A percentile compares a stretch with the other conserved stretches of the same genome.
phyloP scores from a whole-genome alignment of 2,329 filamentous ascomycete species.

The Lachnellula hyalina region DNA sequence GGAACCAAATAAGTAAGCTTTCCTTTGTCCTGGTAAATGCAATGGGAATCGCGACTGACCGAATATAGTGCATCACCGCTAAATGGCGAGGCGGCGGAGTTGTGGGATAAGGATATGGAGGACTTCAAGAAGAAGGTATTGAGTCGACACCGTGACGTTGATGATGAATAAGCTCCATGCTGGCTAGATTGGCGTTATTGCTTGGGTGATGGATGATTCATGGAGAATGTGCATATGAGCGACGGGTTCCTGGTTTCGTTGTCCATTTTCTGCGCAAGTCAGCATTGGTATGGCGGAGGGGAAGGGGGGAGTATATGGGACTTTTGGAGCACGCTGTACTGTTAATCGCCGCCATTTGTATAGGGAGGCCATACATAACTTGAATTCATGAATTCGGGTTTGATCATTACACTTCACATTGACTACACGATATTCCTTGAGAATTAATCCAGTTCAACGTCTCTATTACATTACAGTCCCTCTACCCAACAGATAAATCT shows the following conservation, averaged over 20 bases:
- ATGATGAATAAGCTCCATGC: constrained; percentile 49
- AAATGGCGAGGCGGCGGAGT: constrained; percentile 91
- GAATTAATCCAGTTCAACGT: background rate
- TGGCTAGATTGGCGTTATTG: background rate
- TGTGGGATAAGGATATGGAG: constrained; percentile 84
- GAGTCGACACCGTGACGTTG: constrained; percentile 57
- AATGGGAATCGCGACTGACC: constrained; percentile 15
- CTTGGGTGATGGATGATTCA: constrained; percentile 11
- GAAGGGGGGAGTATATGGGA: constrained; percentile 14
- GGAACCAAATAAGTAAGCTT: constrained; percentile 91
- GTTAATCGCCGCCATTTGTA: constrained; percentile 10
- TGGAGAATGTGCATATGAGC: constrained; percentile 19
- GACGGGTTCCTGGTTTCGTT: constrained; percentile 1
- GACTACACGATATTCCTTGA: background rate
- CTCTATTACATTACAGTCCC: background rate
- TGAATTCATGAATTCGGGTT: constrained; percentile 2
- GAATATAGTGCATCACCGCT: constrained; percentile 73
- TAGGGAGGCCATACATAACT: constrained; percentile 4
- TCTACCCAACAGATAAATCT: no score
- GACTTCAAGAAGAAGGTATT: constrained; percentile 79
- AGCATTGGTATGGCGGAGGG: constrained; percentile 18
- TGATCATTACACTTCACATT: no score
- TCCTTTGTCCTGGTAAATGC: background rate
- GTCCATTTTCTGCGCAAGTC: constrained; percentile 6
- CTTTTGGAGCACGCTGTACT: constrained; percentile 13